A percentile compares a stretch with the other conserved stretches of the same genome.
These are phyloP conservation scores for Acanthochlamys bracteata DNA, from an alignment of 106 monocot genomes.

Conservation along the genomic window DNA sequence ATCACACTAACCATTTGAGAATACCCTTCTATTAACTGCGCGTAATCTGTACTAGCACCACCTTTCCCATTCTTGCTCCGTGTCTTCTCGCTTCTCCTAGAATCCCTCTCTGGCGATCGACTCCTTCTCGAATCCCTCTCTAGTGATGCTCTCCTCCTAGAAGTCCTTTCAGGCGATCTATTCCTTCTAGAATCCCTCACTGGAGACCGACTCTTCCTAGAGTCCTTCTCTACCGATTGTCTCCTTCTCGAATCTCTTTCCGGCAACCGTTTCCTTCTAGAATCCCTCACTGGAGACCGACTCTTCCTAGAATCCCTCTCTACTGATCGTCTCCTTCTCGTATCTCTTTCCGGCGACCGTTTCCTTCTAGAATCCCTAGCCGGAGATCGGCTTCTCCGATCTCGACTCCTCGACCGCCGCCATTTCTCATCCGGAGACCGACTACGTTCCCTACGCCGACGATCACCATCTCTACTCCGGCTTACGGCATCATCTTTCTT, in stretches of 20 bases:
- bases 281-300: no score
- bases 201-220: no score
- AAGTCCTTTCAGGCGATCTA: no score
- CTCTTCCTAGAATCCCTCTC: no score
- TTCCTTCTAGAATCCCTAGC: constrained; percentile 5
- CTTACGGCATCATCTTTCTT: constrained; percentile 4
- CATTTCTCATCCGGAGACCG: no score
- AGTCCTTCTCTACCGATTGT: no score
- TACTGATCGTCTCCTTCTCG: neutral
- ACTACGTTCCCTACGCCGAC: neutral
- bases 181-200: no score
- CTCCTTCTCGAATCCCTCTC: no score
- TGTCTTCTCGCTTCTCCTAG: constrained; percentile 3
- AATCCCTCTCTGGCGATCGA: no score
- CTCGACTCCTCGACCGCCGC: neutral
- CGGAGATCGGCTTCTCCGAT: constrained; percentile 2
- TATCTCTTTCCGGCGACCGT: constrained; percentile 7
- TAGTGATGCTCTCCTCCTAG: no score
- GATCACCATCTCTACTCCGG: neutral
- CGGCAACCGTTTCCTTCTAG: no score
- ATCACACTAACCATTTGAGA: constrained; percentile 65
- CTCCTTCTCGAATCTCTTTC: no score
- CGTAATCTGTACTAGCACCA: constrained; percentile 36
- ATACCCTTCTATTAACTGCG: constrained; percentile 56
- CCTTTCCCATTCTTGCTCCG: constrained; percentile 6